Percentiles rank a stretch among this genome's conserved stretches.
Conservation (phyloP, 441 rosid species). For the Populus hybrid region DNA sequence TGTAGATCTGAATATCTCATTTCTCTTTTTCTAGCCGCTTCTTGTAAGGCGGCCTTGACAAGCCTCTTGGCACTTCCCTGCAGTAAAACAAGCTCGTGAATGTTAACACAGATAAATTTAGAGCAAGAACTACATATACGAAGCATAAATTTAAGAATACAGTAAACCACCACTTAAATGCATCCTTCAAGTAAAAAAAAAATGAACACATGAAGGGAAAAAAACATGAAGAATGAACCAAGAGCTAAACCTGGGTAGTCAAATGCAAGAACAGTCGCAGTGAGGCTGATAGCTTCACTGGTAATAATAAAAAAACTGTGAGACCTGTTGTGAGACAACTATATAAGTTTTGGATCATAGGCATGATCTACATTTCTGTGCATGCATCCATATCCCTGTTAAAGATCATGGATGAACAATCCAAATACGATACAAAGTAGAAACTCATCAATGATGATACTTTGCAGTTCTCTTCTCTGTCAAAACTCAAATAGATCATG, state of each 20-base stretch:
- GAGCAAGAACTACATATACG: neutral
- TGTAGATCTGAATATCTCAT: slow-evolving; percentile 81
- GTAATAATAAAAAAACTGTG: neutral
- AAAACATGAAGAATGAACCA: neutral
- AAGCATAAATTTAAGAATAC: neutral
- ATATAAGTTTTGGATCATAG: too few relatives aligned
- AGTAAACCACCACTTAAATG: neutral
- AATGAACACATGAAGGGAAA: too few relatives aligned
- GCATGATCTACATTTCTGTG: neutral
- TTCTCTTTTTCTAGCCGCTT: slow-evolving; percentile 83
- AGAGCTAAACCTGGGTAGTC: neutral
- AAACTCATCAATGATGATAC: neutral
- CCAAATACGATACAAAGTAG: neutral
- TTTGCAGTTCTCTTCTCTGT: neutral
- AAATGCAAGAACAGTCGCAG: neutral
- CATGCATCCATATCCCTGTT: neutral
- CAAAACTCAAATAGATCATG: neutral
- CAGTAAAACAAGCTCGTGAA: slow-evolving; percentile 1
- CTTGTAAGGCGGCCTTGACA: slow-evolving; percentile 81
- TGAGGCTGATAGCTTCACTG: neutral
- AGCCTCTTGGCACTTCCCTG: slow-evolving; percentile 92
- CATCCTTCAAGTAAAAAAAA: neutral
- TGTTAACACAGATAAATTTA: neutral
- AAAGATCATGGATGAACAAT: neutral
- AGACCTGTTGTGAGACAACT: neutral